A percentile compares a stretch with the other conserved stretches of the same genome.
Evolutionary conservation across 2,329 filamentous ascomycete genomes (phyloP).

Genomic region (Fusarium solani-melongenae): DNA sequence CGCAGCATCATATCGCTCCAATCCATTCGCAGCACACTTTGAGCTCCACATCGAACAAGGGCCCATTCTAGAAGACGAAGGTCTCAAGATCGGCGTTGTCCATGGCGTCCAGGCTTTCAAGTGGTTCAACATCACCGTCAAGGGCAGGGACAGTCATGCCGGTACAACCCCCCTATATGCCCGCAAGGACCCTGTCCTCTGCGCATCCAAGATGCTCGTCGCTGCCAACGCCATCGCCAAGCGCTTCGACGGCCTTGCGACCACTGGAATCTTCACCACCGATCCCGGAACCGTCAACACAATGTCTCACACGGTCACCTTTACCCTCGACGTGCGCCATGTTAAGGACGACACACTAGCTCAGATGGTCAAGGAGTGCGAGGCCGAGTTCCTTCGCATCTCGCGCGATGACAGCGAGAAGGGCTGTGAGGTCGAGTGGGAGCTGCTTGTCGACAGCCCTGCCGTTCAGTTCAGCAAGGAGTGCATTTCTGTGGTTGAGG

Average conservation of each 20-base stretch:
- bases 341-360: slow-evolving; percentile 63
- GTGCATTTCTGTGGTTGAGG: slow-evolving; percentile 70
- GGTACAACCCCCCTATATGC: slow-evolving; percentile 43
- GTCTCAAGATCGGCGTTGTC: slow-evolving; percentile 21
- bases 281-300: slow-evolving; percentile 74
- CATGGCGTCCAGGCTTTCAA: slow-evolving; percentile 36
- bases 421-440: slow-evolving; percentile 67
- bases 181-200: slow-evolving; percentile 44
- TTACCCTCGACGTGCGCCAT: slow-evolving; percentile 72
- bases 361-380: slow-evolving; percentile 59
- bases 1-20: slow-evolving; percentile 23
- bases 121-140: slow-evolving; percentile 38
- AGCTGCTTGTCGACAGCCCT: slow-evolving; percentile 65
- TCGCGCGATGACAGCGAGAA: slow-evolving; percentile 62
- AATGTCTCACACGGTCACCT: slow-evolving; percentile 71
- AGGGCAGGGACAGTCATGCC: slow-evolving; percentile 35
- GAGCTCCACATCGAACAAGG: slow-evolving; percentile 85
- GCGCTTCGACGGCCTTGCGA: slow-evolving; percentile 35
- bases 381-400: slow-evolving; percentile 58
- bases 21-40: slow-evolving; percentile 79
- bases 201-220: slow-evolving; percentile 43
- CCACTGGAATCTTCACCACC: slow-evolving; percentile 40
- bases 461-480: slow-evolving; percentile 70
- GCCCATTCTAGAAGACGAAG: slow-evolving; percentile 22
- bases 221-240: slow-evolving; percentile 39